Evolutionary conservation across 306 rosid genomes (phyloP).

Genomic region (Glycine soja): DNA sequence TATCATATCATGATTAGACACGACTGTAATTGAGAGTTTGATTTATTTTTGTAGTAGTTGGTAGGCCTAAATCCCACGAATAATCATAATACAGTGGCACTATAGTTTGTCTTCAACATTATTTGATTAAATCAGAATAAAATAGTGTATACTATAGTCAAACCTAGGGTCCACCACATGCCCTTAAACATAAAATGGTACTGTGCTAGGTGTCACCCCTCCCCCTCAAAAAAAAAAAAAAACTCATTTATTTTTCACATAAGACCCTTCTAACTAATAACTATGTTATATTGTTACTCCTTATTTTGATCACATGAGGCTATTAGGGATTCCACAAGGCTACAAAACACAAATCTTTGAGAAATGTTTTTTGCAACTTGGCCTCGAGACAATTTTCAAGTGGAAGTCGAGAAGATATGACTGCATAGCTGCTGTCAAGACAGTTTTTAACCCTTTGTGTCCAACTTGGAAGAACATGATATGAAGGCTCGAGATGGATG

Average conservation of each 20-base stretch:
- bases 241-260: background rate
- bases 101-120: conserved; percentile 47
- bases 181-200: no score
- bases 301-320: conserved; percentile 10
- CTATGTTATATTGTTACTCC: background rate
- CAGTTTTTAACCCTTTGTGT: conserved; percentile 36
- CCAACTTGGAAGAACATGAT: conserved; percentile 34
- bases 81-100: conserved; percentile 40
- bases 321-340: conserved; percentile 14
- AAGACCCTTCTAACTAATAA: background rate
- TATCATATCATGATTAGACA: conserved; percentile 23
- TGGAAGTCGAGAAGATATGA: conserved; percentile 41
- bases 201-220: no score
- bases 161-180: conserved; percentile 56
- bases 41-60: conserved; percentile 30
- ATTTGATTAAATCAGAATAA: conserved; percentile 31
- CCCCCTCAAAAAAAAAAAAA: background rate
- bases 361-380: conserved; percentile 26
- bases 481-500: background rate
- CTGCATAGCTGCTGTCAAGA: conserved; percentile 4
- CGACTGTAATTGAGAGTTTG: conserved; percentile 18
- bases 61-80: conserved; percentile 48
- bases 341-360: conserved; percentile 19
- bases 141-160: conserved; percentile 47
- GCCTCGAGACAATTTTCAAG: conserved; percentile 40